Conservation (phyloP, 2,329 filamentous ascomycete genomes). For the Pseudofabraea citricarpa region DNA sequence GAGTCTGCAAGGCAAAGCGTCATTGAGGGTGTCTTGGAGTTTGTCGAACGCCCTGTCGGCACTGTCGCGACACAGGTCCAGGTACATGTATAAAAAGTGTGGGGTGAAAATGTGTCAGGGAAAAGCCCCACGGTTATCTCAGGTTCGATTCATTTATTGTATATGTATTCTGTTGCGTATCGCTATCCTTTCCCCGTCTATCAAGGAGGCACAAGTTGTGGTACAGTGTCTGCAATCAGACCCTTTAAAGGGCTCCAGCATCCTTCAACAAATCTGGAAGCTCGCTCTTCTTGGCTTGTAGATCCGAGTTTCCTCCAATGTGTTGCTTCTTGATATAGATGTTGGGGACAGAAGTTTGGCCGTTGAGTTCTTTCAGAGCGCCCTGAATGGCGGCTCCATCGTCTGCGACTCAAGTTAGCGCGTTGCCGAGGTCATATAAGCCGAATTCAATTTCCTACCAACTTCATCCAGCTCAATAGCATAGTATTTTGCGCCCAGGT, state of each 20-base stretch:
- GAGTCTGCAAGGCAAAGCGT: constrained; percentile 77
- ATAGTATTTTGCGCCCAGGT: constrained; percentile 67
- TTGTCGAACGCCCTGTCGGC: constrained; percentile 83
- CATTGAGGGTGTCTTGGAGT: constrained; percentile 80
- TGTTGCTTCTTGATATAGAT: constrained; percentile 89
- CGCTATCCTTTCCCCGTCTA: no score
- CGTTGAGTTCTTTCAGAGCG: constrained; percentile 73
- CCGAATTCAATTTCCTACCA: constrained; percentile 46
- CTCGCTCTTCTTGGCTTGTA: constrained; percentile 63
- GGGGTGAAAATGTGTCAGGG: no score
- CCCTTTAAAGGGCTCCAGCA: constrained; percentile 54
- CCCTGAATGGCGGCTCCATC: constrained; percentile 81
- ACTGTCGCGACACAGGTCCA: constrained; percentile 76
- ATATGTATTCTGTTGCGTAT: no score
- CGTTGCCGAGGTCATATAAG: not conserved
- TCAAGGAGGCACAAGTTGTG: no score
- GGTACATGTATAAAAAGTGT: constrained; percentile 9
- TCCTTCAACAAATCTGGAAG: constrained; percentile 60
- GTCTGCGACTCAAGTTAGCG: constrained; percentile 41
- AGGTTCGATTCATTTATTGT: no score
- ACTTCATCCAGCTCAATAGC: constrained; percentile 81
- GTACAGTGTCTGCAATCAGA: not conserved
- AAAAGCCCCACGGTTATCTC: not conserved
- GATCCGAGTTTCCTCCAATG: constrained; percentile 92
- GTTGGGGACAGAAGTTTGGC: constrained; percentile 90